Evolutionary conservation across 2,329 filamentous ascomycete genomes (phyloP).

Genomic region (Lecanicillium sp.): DNA sequence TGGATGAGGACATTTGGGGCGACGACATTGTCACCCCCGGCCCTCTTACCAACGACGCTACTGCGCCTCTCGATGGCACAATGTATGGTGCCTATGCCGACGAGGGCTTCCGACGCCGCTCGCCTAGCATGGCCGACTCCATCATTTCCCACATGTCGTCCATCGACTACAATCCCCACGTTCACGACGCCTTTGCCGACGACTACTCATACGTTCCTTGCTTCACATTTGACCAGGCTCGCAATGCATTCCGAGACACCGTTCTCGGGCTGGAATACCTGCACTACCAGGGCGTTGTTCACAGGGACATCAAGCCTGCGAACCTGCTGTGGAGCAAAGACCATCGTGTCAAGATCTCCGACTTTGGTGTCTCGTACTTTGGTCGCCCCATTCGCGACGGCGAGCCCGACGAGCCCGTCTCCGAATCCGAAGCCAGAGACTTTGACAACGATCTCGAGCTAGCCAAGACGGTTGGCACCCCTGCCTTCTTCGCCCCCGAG

Average conservation of each 20-base stretch:
- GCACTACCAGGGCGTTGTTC: conserved; percentile 78
- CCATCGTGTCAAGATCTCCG: conserved; percentile 90
- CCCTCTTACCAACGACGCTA: conserved; percentile 42
- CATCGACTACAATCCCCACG: conserved; percentile 47
- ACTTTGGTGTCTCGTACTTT: conserved; percentile 97
- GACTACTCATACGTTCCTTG: conserved; percentile 91
- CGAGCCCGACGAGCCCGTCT: conserved; percentile 65
- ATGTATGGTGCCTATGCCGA: conserved; percentile 67
- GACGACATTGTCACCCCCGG: conserved; percentile 48
- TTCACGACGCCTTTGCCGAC: conserved; percentile 65
- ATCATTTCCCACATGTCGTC: conserved; percentile 64
- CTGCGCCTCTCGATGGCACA: conserved; percentile 62
- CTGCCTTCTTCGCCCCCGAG: conserved; percentile 95
- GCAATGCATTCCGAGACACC: conserved; percentile 83
- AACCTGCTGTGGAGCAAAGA: conserved; percentile 84
- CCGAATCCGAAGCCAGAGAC: conserved; percentile 76
- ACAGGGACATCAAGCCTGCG: conserved; percentile 80
- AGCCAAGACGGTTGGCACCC: conserved; percentile 96
- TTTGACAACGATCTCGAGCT: conserved; percentile 90
- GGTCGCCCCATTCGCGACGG: conserved; percentile 79
- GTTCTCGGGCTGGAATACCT: conserved; percentile 90
- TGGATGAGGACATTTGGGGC: conserved; percentile 24
- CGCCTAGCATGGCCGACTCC: conserved; percentile 75
- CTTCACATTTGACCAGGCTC: conserved; percentile 77
- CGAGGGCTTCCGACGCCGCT: conserved; percentile 55